Conservation (phyloP, 257 asterid species). For the Ilex aquifolium region DNA sequence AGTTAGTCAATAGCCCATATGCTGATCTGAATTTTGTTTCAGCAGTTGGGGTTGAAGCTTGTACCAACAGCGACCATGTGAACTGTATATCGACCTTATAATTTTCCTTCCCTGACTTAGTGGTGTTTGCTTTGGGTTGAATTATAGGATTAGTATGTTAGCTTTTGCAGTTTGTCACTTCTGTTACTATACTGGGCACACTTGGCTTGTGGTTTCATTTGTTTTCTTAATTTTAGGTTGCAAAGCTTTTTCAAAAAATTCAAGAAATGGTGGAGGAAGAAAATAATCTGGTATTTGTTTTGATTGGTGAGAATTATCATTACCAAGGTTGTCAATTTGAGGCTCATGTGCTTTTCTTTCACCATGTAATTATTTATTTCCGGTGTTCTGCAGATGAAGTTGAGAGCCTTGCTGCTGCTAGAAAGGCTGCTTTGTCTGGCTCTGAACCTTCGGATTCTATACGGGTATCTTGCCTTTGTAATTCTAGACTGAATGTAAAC, state of each 20-base stretch:
- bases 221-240: conserved; percentile 49
- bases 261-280: conserved; percentile 19
- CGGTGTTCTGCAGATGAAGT: conserved; percentile 69
- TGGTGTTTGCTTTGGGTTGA: no score
- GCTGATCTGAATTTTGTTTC: no score
- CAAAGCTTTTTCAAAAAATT: conserved; percentile 75
- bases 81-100: no score
- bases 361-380: conserved; percentile 10
- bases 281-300: conserved; percentile 43
- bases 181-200: no score
- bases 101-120: no score
- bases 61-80: no score
- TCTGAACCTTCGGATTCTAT: conserved; percentile 99
- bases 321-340: conserved; percentile 8
- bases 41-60: no score
- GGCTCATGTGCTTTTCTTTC: conserved; percentile 7
- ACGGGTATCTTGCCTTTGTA: conserved; percentile 50
- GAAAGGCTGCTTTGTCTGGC: conserved; percentile 96
- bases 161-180: no score
- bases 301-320: conserved; percentile 75
- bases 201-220: background rate
- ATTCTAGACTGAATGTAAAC: background rate
- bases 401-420: conserved; percentile 99
- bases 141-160: no score
- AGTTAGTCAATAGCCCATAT: no score